Evolutionary conservation across 345 rosid species (phyloP), one percentile per base, ranked within the genome.

Genomic region (Brassica juncea): DNA sequence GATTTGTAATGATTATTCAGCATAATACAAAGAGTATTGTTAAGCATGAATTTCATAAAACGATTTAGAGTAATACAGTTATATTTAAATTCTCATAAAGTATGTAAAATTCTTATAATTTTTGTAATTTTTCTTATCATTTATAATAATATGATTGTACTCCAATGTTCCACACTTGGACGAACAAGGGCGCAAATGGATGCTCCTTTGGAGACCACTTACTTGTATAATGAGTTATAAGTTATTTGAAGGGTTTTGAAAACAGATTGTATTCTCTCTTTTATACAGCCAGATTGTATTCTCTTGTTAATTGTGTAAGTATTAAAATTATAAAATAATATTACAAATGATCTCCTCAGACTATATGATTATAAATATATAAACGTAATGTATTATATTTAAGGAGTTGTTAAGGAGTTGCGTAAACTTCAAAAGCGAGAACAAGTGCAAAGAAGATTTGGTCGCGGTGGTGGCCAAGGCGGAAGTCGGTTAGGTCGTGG

Each of bases 351-450:
- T 21, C 30, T 15, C 31, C 42, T 71, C 73, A 28, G 49, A 71
- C 4, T 3, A 9, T 42, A 8, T 42, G 49, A 42, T 42, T 4
- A 2, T 42, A 11, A 9, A 10, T 42, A 9, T 42, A 42, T 42
- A 42, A 42, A 10, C 49, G 10, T 42, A 42, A 42, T 42, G 49
- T 42, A 42, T 39, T 37, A 37, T 37, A 37, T 37, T 37, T 37
- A 37, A 34, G 21, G 21, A 19, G 21, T 19, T 19, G 21, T 92
- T 68, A 87, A 90, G 75, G 76, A 86, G 75, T 68, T 93, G 85
- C 98, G 97, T 28, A 83, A 80, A 11, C 83, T 94, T 74, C 93
- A 90, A 83, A 91, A 88, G 84, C 86, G 84, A 77, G 91, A 92
- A 23, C 76, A 68, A 32, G 5, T 16, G 72, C 72, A 6, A 55